Percentiles rank a stretch among this genome's conserved stretches.
Evolutionary conservation across 805 yeast genomes (phyloP).

Genomic region (Yarrowia alimentaria): DNA sequence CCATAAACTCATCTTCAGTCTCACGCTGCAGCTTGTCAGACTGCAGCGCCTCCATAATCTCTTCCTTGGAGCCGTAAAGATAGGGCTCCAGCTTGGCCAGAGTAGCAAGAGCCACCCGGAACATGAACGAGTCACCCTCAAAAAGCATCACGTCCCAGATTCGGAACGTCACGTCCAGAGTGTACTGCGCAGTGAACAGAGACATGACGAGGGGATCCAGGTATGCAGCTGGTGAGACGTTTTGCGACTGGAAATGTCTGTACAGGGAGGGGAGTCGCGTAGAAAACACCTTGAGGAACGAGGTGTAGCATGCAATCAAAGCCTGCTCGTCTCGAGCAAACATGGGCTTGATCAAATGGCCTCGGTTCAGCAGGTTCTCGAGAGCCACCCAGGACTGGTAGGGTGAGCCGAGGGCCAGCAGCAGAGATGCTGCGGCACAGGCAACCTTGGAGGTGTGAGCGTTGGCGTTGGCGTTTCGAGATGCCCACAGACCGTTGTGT

Average conservation of each 20-base stretch:
- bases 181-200: conserved; percentile 48
- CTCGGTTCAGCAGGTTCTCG: conserved; percentile 42
- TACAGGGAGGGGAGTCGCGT: conserved; percentile 48
- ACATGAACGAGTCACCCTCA: conserved; percentile 58
- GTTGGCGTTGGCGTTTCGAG: conserved; percentile 31
- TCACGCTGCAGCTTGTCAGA: conserved; percentile 48
- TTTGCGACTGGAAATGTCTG: conserved; percentile 50
- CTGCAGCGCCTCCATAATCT: conserved; percentile 45
- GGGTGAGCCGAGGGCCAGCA: conserved; percentile 41
- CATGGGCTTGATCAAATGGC: conserved; percentile 40
- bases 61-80: conserved; percentile 52
- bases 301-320: conserved; percentile 44
- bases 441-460: conserved; percentile 44
- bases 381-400: conserved; percentile 45
- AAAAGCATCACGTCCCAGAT: conserved; percentile 59
- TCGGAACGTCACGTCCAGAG: conserved; percentile 49
- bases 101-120: conserved; percentile 54
- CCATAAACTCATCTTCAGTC: conserved; percentile 50
- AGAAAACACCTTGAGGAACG: conserved; percentile 51
- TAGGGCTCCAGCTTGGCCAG: conserved; percentile 50
- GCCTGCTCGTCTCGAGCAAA: conserved; percentile 38
- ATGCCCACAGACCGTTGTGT: conserved; percentile 35
- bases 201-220: conserved; percentile 46
- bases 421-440: conserved; percentile 45
- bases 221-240: conserved; percentile 46